phyloP scores from a whole-genome alignment of 306 rosid genomes.

The Vigna radiata region DNA sequence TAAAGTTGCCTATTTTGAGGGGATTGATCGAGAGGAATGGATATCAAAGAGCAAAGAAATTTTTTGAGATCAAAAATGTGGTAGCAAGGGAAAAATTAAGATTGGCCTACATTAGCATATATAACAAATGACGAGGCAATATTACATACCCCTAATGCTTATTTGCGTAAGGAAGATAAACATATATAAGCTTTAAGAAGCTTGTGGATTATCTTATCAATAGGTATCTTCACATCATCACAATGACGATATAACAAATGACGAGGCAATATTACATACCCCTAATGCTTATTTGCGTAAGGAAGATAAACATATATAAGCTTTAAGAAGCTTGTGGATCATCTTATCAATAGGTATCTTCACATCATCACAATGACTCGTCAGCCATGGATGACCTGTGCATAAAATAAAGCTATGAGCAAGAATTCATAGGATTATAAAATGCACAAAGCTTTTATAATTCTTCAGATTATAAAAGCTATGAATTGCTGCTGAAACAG shows the following conservation, averaged over 20 bases:
- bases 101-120: too few relatives aligned
- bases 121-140: background rate
- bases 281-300: conserved; percentile 79
- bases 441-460: too few relatives aligned
- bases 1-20: too few relatives aligned
- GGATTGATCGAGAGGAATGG: too few relatives aligned
- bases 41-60: too few relatives aligned
- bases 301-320: conserved; percentile 73
- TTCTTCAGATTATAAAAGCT: too few relatives aligned
- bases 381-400: conserved; percentile 87
- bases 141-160: conserved; percentile 73
- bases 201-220: conserved; percentile 78
- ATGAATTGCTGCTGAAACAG: too few relatives aligned
- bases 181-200: conserved; percentile 68
- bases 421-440: conserved; percentile 15
- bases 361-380: conserved; percentile 49
- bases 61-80: too few relatives aligned
- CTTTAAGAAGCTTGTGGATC: conserved; percentile 69
- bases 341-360: conserved; percentile 76
- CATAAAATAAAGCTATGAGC: conserved; percentile 33
- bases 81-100: too few relatives aligned
- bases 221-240: conserved; percentile 63
- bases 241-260: background rate
- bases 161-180: conserved; percentile 75
- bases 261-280: conserved; percentile 49